Conservation (phyloP, 441 rosid genomes). For the Populus hybrid region DNA sequence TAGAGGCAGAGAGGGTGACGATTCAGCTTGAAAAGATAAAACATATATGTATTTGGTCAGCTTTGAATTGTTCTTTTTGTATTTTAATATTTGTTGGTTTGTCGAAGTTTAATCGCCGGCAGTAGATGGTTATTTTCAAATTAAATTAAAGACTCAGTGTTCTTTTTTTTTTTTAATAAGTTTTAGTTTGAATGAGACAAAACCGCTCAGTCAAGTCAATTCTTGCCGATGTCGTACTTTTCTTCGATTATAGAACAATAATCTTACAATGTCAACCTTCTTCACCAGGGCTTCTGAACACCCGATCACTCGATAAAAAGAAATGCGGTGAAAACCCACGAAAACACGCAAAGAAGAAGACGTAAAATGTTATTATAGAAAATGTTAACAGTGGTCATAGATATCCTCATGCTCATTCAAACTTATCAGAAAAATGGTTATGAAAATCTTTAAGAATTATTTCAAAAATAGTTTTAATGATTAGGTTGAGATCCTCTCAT, state of each 20-base stretch:
- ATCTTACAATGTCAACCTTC: background rate
- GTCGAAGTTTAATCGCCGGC: conserved; percentile 9
- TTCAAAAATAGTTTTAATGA: too few species aligned
- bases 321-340: background rate
- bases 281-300: background rate
- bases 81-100: background rate
- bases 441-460: background rate
- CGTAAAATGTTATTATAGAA: too few species aligned
- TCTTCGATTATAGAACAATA: too few species aligned
- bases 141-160: too few species aligned
- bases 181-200: too few species aligned
- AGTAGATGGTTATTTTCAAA: background rate
- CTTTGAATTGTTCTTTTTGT: conserved; percentile 11
- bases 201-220: background rate
- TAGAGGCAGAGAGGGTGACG: background rate
- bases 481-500: too few species aligned
- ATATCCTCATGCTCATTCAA: background rate
- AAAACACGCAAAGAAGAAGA: too few species aligned
- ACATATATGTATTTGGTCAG: too few species aligned
- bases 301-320: too few species aligned
- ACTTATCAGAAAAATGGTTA: too few species aligned
- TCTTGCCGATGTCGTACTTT: background rate
- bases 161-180: too few species aligned
- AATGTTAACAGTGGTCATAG: too few species aligned
- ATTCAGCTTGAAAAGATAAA: conserved; percentile 6